Evolutionary conservation across 177 flowering plant genomes (phyloP).

Genomic region (Telopea speciosissima): DNA sequence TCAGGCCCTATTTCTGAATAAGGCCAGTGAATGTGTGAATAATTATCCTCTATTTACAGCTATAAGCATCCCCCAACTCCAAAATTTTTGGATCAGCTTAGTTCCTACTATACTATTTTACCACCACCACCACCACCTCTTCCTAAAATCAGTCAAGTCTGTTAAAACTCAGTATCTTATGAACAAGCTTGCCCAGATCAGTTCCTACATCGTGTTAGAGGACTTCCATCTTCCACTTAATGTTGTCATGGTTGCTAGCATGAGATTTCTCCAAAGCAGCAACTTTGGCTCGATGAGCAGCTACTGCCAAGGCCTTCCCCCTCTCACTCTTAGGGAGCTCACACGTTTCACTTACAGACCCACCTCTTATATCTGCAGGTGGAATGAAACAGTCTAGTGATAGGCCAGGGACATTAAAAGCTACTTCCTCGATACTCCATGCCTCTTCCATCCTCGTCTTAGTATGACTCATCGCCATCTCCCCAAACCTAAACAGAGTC

Average conservation of each 20-base stretch:
- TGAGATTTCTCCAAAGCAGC: slow-evolving; percentile 15
- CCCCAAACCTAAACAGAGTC: slow-evolving; percentile 86
- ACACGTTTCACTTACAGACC: slow-evolving; percentile 15
- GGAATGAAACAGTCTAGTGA: slow-evolving; percentile 88
- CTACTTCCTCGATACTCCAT: slow-evolving; percentile 92
- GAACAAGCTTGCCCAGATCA: slow-evolving; percentile 18
- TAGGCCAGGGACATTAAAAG: slow-evolving; percentile 84
- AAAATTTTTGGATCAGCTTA: slow-evolving; percentile 18
- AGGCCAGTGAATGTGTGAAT: slow-evolving; percentile 16
- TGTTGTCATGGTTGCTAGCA: slow-evolving; percentile 6
- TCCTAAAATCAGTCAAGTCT: slow-evolving; percentile 18
- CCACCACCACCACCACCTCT: not conserved
- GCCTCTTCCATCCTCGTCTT: slow-evolving; percentile 92
- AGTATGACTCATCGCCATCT: slow-evolving; percentile 91
- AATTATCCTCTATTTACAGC: slow-evolving; percentile 21
- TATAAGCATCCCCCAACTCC: slow-evolving; percentile 12
- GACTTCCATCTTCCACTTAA: slow-evolving; percentile 17
- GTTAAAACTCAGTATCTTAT: slow-evolving; percentile 12
- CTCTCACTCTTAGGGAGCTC: slow-evolving; percentile 19
- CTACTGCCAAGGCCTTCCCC: slow-evolving; percentile 13
- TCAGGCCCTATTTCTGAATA: slow-evolving; percentile 7
- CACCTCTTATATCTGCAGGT: slow-evolving; percentile 52
- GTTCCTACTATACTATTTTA: slow-evolving; percentile 9
- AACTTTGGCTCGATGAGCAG: slow-evolving; percentile 14
- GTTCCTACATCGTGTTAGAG: slow-evolving; percentile 4